Percentiles rank a stretch among this genome's conserved stretches.
Conservation (phyloP, 2,329 filamentous ascomycete genomes). For the Ceratocystis albifundus region DNA sequence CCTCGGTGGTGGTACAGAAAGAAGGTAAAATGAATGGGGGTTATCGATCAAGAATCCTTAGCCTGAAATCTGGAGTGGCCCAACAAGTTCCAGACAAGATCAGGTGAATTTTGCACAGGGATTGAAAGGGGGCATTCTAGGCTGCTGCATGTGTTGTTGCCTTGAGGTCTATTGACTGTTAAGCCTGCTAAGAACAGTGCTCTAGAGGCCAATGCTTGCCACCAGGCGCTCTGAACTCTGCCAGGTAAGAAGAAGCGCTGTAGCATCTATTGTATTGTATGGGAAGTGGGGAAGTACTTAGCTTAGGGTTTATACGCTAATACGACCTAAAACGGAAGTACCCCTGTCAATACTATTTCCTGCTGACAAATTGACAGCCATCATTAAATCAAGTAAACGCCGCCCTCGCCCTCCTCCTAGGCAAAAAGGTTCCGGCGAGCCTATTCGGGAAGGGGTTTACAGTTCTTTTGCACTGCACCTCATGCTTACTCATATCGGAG, state of each 20-base stretch:
- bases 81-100: not conserved
- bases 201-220: too few relatives aligned
- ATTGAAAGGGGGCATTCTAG: not conserved
- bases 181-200: too few relatives aligned
- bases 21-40: not conserved
- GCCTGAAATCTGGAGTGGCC: not conserved
- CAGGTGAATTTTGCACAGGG: not conserved
- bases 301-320: not conserved
- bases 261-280: not conserved
- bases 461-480: not conserved
- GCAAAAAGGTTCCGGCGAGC: not conserved
- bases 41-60: not conserved
- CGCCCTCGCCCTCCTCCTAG: not conserved
- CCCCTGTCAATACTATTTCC: not conserved
- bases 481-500: not conserved
- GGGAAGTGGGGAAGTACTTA: not conserved
- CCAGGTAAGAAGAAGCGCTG: not conserved
- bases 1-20: constrained; percentile 1
- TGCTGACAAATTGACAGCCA: constrained; percentile 11
- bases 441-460: not conserved
- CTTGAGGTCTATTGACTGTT: not conserved
- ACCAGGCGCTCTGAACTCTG: not conserved
- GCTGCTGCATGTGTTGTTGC: not conserved
- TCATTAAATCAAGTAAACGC: not conserved
- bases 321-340: not conserved